Evolutionary conservation across 2,329 filamentous ascomycete species (phyloP).

Genomic region (Elsinoe ampelina): DNA sequence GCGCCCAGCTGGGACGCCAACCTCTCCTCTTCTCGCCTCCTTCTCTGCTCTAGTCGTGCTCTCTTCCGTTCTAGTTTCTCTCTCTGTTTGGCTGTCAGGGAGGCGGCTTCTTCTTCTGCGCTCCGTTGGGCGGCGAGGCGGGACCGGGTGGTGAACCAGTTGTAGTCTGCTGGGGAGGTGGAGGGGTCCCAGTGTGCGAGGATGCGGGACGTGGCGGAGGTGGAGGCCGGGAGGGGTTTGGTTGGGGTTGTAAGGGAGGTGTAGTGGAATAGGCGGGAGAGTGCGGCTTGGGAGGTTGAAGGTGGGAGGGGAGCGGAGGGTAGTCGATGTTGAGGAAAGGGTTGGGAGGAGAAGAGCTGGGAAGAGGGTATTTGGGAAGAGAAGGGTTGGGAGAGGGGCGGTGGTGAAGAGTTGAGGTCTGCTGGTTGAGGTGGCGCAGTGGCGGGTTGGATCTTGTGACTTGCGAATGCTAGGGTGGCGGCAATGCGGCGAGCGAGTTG

Average conservation of each 20-base stretch:
- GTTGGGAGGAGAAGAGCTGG: slow-evolving; percentile 18
- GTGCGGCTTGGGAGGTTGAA: slow-evolving; percentile 21
- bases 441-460: slow-evolving; percentile 18
- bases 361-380: slow-evolving; percentile 21
- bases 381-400: slow-evolving; percentile 16
- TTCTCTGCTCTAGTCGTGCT: slow-evolving; percentile 33
- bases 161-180: slow-evolving; percentile 31
- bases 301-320: slow-evolving; percentile 15
- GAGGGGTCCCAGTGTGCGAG: slow-evolving; percentile 35
- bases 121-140: slow-evolving; percentile 20
- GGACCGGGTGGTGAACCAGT: slow-evolving; percentile 31
- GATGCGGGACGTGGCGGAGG: slow-evolving; percentile 28
- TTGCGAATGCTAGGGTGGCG: slow-evolving; percentile 31
- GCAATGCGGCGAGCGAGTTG: slow-evolving; percentile 24
- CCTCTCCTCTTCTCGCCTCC: slow-evolving; percentile 28
- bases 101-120: slow-evolving; percentile 28
- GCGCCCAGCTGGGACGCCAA: neutral
- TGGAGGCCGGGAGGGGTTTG: slow-evolving; percentile 19
- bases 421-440: slow-evolving; percentile 26
- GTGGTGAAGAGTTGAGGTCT: slow-evolving; percentile 22
- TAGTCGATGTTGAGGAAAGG: slow-evolving; percentile 14
- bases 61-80: slow-evolving; percentile 30
- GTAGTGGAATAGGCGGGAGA: slow-evolving; percentile 30
- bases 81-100: slow-evolving; percentile 29
- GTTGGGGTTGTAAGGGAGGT: slow-evolving; percentile 24